phyloP scores from a whole-genome alignment of 352 stramenopile genomes.

The Phytophthora sojae region DNA sequence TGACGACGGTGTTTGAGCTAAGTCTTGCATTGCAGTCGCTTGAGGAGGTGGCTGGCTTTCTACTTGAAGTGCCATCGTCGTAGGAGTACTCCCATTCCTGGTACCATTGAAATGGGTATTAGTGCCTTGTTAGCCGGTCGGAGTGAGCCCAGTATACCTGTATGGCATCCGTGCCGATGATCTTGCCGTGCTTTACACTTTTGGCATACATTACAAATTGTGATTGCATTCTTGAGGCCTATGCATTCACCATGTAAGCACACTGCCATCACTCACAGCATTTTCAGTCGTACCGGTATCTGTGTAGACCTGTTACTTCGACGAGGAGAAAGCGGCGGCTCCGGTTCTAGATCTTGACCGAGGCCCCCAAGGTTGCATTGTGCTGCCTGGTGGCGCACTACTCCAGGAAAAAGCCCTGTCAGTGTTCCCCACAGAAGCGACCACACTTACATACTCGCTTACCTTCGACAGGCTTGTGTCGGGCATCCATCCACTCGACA shows the following conservation, averaged over 20 bases:
- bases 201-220: not conserved
- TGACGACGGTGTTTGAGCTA: not conserved
- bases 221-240: constrained; percentile 8
- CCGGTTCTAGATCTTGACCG: constrained; percentile 18
- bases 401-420: constrained; percentile 2
- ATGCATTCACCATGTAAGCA: constrained; percentile 5
- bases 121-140: not conserved
- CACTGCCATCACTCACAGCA: not conserved
- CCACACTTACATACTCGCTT: not conserved
- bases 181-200: not conserved
- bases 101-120: constrained; percentile 6
- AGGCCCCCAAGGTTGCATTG: constrained; percentile 39
- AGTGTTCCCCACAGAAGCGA: not conserved
- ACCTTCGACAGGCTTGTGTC: constrained; percentile 20
- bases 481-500: constrained; percentile 40
- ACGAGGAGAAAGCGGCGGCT: constrained; percentile 18
- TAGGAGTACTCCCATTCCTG: constrained; percentile 1
- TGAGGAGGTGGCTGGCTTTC: not conserved
- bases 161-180: not conserved
- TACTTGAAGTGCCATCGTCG: constrained; percentile 2
- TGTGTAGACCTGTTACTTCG: not conserved
- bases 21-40: not conserved
- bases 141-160: constrained; percentile 8
- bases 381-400: constrained; percentile 36
- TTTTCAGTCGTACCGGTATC: constrained; percentile 13